Base-by-base conservation (phyloP, 495 filamentous ascomycete species). In the Clavariopsis aquatica region DNA sequence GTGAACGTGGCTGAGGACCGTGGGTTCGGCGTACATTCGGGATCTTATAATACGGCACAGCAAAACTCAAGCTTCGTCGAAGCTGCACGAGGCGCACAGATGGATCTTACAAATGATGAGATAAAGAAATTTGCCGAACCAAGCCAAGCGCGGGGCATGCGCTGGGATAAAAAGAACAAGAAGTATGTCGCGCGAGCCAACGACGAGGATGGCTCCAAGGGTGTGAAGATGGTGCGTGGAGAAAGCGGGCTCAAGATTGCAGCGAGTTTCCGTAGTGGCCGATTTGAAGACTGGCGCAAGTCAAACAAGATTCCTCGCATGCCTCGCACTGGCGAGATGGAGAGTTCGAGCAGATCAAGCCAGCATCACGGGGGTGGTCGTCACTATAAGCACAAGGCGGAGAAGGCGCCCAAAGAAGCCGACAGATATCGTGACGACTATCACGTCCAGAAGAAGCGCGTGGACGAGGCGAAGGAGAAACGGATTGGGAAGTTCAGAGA, bases 201-300 rank as follows among this genome's bases (percentile, higher is more conserved):
- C 80, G 94, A 98, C 76, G 90, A 95, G 70, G 94, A 97, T 79
- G 95, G 94, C 19, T 91, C 87, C 52, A 89, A 89, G 74, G 91
- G 92, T 52, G 79, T 79, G n/a, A 89, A 87, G 59, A 85, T 96
- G 77, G 89, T 98, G 43, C 83, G 85, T 51, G 92, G 95, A 60
- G 94, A 98, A 78, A 89, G 84, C 73, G 94, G 94, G 49, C 91
- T 91, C 78, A 98, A 97, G 82, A 96, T 98, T 61, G 89, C 94
- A 1, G 90, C 94, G 47, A 87, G 81, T 65, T 97, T 98, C 84
- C 86, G 92, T 68, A 93, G 88, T 73, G 94, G 95, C 38, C 86
- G 95, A 28, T 98, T 96, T 76, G 91, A 97, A 62, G 83, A 82
- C 27, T 98, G 94, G 94, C 87, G 87, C 72, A 89, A 87, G 73